phyloP scores from a whole-genome alignment of 495 filamentous ascomycete species.

The Penicillium cosmopolitanum region DNA sequence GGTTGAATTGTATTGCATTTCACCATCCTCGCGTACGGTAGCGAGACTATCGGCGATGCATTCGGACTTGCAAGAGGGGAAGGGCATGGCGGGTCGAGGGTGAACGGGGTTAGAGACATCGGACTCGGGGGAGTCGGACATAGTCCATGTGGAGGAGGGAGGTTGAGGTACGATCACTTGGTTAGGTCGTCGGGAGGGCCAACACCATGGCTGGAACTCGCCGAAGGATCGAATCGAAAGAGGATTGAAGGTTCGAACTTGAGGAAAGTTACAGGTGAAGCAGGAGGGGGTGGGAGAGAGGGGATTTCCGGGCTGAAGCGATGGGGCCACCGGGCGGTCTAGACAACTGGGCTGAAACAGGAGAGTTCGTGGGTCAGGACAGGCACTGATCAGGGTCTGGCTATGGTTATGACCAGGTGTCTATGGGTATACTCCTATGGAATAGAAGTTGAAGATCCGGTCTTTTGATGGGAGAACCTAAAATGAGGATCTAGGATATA shows the following conservation, averaged over 20 bases:
- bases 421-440: too few relatives aligned
- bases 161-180: slow-evolving; percentile 8
- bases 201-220: slow-evolving; percentile 35
- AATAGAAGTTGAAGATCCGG: too few relatives aligned
- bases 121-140: slow-evolving; percentile 44
- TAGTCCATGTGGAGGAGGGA: slow-evolving; percentile 32
- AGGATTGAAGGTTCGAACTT: not conserved
- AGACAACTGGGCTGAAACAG: slow-evolving; percentile 32
- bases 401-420: too few relatives aligned
- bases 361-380: slow-evolving; percentile 27
- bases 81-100: slow-evolving; percentile 34
- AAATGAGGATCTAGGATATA: too few relatives aligned
- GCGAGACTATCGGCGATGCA: slow-evolving; percentile 47
- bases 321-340: slow-evolving; percentile 34
- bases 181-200: slow-evolving; percentile 25
- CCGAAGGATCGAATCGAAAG: slow-evolving; percentile 5
- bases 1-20: slow-evolving; percentile 52
- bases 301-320: slow-evolving; percentile 32
- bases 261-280: not conserved
- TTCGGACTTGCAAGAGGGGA: slow-evolving; percentile 46
- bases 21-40: slow-evolving; percentile 48
- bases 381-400: not conserved
- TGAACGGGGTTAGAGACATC: slow-evolving; percentile 39
- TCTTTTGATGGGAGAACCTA: too few relatives aligned
- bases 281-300: slow-evolving; percentile 20